These are phyloP conservation scores for Ogataea degrootiae DNA, from an alignment of 805 yeast species.

Conservation along the genomic window DNA sequence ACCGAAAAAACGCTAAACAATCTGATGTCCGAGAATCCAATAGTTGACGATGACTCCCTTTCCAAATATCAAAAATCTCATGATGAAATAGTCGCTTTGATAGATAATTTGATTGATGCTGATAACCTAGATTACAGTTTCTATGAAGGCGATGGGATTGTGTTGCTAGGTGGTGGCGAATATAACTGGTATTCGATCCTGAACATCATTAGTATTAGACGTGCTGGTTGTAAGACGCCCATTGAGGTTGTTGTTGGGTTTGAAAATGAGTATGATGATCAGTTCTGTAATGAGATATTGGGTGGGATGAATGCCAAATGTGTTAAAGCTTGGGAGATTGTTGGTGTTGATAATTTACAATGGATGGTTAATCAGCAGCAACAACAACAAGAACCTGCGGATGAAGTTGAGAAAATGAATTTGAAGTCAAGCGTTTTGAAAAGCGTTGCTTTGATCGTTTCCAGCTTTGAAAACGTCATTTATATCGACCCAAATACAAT, in stretches of 20 bases:
- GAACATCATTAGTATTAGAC: slow-evolving; percentile 33
- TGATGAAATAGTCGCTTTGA: too few relatives aligned
- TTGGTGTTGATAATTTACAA: slow-evolving; percentile 22
- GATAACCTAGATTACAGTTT: background rate
- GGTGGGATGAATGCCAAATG: slow-evolving; percentile 36
- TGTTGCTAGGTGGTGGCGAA: slow-evolving; percentile 34
- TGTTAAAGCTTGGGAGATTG: slow-evolving; percentile 30
- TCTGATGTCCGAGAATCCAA: too few relatives aligned
- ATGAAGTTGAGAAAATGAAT: slow-evolving; percentile 6
- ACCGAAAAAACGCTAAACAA: too few relatives aligned
- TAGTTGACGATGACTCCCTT: too few relatives aligned
- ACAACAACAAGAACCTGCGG: background rate
- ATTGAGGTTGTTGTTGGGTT: slow-evolving; percentile 35
- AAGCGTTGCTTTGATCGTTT: slow-evolving; percentile 26
- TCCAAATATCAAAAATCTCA: too few relatives aligned
- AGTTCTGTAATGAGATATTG: slow-evolving; percentile 32
- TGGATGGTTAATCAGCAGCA: background rate
- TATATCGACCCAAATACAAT: slow-evolving; percentile 66
- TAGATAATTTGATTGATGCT: background rate
- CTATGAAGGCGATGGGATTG: slow-evolving; percentile 22
- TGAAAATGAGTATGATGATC: slow-evolving; percentile 29
- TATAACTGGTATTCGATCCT: slow-evolving; percentile 32
- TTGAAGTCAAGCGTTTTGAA: slow-evolving; percentile 25
- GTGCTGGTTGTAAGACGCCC: slow-evolving; percentile 34
- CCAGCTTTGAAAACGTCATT: slow-evolving; percentile 51